Conservation (phyloP, 1,139 yeast genomes). For the Maudiozyma humilis region DNA sequence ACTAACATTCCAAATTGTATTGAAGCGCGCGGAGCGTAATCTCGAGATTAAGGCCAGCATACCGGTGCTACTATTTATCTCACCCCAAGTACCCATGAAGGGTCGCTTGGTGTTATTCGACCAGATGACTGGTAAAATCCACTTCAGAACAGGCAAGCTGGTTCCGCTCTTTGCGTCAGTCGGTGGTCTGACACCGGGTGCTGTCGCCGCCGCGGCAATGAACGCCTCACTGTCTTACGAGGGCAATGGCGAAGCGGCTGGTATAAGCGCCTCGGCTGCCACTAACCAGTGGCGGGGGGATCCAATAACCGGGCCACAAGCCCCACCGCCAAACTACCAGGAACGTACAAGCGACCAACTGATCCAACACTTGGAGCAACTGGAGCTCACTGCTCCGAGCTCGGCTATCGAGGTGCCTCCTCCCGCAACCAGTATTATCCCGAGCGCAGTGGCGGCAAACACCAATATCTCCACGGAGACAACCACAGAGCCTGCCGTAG, state of each 20-base stretch:
- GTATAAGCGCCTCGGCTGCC: slow-evolving; percentile 2
- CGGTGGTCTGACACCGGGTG: background rate
- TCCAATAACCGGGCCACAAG: background rate
- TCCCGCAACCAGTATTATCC: background rate
- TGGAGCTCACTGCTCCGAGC: background rate
- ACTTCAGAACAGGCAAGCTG: slow-evolving; percentile 36
- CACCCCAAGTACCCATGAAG: slow-evolving; percentile 45
- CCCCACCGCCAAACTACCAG: slow-evolving; percentile 20
- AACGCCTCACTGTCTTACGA: background rate
- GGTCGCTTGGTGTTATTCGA: slow-evolving; percentile 49
- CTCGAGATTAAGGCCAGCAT: slow-evolving; percentile 42
- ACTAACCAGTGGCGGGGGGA: background rate
- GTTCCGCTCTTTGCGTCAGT: slow-evolving; percentile 18
- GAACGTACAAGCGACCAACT: slow-evolving; percentile 15
- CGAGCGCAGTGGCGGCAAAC: background rate
- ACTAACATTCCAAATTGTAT: slow-evolving; percentile 18
- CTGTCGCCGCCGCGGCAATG: background rate
- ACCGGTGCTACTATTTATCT: slow-evolving; percentile 51
- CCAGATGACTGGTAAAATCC: slow-evolving; percentile 38
- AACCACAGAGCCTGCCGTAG: background rate
- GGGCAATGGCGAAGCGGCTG: background rate
- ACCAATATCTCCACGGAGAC: background rate
- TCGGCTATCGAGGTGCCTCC: background rate
- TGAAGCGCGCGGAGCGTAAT: slow-evolving; percentile 14
- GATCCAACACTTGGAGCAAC: slow-evolving; percentile 6